Evolutionary conservation across 2,329 filamentous ascomycete species (phyloP).

Genomic region (Arthrinium phaeospermum): DNA sequence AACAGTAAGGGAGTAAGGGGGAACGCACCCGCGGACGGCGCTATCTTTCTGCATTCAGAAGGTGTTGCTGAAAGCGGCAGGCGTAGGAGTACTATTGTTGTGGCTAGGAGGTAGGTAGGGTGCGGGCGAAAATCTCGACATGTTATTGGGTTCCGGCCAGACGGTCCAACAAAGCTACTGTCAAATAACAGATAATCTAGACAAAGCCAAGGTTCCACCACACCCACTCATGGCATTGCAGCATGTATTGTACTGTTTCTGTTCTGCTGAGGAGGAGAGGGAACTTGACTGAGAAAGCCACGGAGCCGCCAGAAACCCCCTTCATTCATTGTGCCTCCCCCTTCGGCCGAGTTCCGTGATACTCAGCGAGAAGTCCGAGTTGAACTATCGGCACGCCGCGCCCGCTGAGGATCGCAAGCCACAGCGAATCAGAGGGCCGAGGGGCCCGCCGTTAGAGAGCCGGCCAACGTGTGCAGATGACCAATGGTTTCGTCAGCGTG

Average conservation of each 20-base stretch:
- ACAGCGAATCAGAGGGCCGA: neutral
- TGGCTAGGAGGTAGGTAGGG: constrained; percentile 1
- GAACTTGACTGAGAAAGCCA: neutral
- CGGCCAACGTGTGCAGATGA: constrained; percentile 17
- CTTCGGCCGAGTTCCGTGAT: neutral
- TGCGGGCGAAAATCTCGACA: constrained; percentile 17
- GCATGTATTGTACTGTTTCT: neutral
- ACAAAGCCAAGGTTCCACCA: constrained; percentile 13
- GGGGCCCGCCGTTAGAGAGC: neutral
- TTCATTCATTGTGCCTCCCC: neutral
- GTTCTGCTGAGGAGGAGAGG: neutral
- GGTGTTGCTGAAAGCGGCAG: constrained; percentile 7
- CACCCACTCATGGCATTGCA: constrained; percentile 4
- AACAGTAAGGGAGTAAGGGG: neutral
- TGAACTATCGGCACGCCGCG: neutral
- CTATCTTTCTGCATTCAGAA: neutral
- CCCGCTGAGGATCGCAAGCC: neutral
- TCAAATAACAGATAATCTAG: neutral
- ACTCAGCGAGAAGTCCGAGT: neutral
- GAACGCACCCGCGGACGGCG: neutral
- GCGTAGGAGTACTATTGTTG: constrained; percentile 1
- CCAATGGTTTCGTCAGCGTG: constrained; percentile 19
- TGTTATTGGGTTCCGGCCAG: constrained; percentile 24
- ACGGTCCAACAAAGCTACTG: constrained; percentile 18
- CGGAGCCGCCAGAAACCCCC: neutral